Conservation (phyloP, 495 filamentous ascomycete species). For the Penicillium steckii region DNA sequence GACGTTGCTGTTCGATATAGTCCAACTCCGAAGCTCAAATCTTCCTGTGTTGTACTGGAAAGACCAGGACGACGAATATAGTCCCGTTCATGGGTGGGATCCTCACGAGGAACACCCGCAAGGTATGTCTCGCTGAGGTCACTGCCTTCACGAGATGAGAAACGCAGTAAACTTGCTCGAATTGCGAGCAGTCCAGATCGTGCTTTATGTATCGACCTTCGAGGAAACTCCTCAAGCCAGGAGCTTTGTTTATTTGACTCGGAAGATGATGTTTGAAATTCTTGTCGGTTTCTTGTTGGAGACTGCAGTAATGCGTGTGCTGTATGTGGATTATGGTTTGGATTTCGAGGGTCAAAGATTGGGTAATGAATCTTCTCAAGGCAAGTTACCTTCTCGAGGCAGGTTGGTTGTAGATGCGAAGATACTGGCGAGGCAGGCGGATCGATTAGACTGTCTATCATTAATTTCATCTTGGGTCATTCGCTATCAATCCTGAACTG, state of each 20-base stretch:
- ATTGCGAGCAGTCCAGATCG: constrained; percentile 33
- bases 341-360: constrained; percentile 35
- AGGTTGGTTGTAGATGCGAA: too few species aligned
- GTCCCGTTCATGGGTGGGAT: neutral
- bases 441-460: constrained; percentile 4
- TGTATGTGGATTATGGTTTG: constrained; percentile 33
- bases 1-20: constrained; percentile 25
- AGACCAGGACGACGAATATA: neutral
- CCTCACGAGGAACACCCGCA: neutral
- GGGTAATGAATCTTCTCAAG: constrained; percentile 38
- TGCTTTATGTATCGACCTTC: constrained; percentile 33
- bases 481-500: neutral
- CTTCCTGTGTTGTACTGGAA: constrained; percentile 32
- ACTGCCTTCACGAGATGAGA: constrained; percentile 4
- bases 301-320: neutral
- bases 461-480: neutral
- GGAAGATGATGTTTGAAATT: constrained; percentile 8
- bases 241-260: constrained; percentile 14
- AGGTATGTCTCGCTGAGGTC: neutral
- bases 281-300: constrained; percentile 3
- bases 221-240: constrained; percentile 30
- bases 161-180: constrained; percentile 26
- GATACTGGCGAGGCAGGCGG: constrained; percentile 1
- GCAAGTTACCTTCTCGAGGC: constrained; percentile 18
- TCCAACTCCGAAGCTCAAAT: constrained; percentile 30